phyloP scores from a whole-genome alignment of 495 filamentous ascomycete species.

The Pseudoneurospora amorphoporcata region DNA sequence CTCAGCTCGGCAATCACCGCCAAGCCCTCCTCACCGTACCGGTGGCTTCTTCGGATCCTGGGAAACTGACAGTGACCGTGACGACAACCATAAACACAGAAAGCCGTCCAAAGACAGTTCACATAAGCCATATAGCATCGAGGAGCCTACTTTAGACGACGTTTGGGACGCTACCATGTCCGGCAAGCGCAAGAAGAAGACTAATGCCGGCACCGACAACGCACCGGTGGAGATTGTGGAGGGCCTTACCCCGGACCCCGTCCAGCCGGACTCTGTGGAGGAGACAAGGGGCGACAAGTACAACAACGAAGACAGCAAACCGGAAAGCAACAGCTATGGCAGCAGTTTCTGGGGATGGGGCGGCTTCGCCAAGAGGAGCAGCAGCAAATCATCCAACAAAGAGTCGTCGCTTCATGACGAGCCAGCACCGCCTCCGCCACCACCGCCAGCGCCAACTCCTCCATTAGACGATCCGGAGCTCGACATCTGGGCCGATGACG shows the following conservation, averaged over 20 bases:
- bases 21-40: neutral
- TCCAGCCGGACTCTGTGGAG: constrained; percentile 32
- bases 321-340: constrained; percentile 23
- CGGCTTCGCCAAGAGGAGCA: constrained; percentile 24
- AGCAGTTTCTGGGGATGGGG: constrained; percentile 33
- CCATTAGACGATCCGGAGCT: neutral
- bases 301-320: constrained; percentile 29
- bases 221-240: constrained; percentile 29
- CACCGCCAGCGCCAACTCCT: constrained; percentile 10
- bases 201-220: constrained; percentile 27
- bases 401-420: constrained; percentile 12
- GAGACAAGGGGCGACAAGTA: constrained; percentile 28
- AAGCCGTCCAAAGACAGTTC: constrained; percentile 7
- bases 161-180: constrained; percentile 26
- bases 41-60: constrained; percentile 27
- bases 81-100: constrained; percentile 19
- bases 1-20: constrained; percentile 15
- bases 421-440: constrained; percentile 12
- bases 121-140: constrained; percentile 34
- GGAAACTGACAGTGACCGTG: constrained; percentile 24
- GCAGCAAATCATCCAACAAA: constrained; percentile 29
- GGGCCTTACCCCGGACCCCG: constrained; percentile 20
- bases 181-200: constrained; percentile 33
- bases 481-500: neutral
- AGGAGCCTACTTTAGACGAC: constrained; percentile 32